A percentile compares a stretch with the other conserved stretches of the same genome.
These are phyloP conservation scores for Zalerion maritima DNA, from an alignment of 495 filamentous ascomycete species.

Conservation along the genomic window DNA sequence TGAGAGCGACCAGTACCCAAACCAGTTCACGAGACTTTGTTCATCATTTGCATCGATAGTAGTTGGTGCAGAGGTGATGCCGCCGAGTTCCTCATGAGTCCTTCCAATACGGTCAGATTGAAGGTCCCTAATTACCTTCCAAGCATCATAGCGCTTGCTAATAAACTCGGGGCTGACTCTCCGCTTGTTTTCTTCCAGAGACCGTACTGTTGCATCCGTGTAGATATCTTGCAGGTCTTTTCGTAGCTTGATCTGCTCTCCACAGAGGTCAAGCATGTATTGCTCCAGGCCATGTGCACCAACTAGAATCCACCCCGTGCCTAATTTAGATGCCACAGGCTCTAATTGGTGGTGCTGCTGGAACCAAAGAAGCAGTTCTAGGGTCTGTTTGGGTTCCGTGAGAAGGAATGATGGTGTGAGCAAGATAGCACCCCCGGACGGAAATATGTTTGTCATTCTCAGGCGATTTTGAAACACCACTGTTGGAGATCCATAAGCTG, in stretches of 20 bases:
- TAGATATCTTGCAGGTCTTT: conserved; percentile 8
- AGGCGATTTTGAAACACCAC: too few species aligned
- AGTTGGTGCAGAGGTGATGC: conserved; percentile 25
- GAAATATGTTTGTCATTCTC: conserved; percentile 42
- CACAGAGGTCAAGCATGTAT: conserved; percentile 25
- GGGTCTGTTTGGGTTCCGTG: conserved; percentile 32
- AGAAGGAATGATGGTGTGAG: conserved; percentile 50
- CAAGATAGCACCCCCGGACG: conserved; percentile 39
- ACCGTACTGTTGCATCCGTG: conserved; percentile 6
- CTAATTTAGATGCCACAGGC: conserved; percentile 14
- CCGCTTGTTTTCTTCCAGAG: conserved; percentile 5
- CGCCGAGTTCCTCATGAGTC: conserved; percentile 20
- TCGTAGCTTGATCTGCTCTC: conserved; percentile 22
- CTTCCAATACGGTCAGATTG: conserved; percentile 11
- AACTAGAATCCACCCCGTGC: conserved; percentile 25
- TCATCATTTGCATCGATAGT: conserved; percentile 38
- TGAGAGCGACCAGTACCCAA: conserved; percentile 35
- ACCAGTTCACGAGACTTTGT: conserved; percentile 36
- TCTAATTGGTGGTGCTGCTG: conserved; percentile 7
- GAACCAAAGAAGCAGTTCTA: conserved; percentile 38
- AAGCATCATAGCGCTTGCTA: conserved; percentile 10
- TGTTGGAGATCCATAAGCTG: too few species aligned
- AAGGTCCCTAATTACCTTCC: conserved; percentile 11
- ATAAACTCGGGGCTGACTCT: conserved; percentile 8
- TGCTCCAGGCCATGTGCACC: conserved; percentile 7